A percentile compares a stretch with the other conserved stretches of the same genome.
Conservation (phyloP, 345 rosid species). For the Linum usitatissimum region DNA sequence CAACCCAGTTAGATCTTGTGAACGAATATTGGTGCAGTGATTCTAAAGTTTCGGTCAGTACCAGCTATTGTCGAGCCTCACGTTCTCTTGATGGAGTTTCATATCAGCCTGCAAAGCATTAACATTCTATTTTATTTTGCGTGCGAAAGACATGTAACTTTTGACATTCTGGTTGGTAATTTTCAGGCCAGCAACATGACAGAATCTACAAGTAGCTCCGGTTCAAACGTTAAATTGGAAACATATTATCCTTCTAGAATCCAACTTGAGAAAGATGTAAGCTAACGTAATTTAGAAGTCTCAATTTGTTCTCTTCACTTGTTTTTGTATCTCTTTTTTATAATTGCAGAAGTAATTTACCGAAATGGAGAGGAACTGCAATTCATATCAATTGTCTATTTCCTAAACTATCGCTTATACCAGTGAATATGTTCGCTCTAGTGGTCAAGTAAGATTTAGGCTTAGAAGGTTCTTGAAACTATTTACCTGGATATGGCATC, state of each 20-base stretch:
- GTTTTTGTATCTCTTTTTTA: not conserved
- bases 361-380: not conserved
- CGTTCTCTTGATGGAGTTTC: not conserved
- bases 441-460: not conserved
- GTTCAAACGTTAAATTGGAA: conserved; percentile 21
- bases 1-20: conserved; percentile 20
- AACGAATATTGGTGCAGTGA: conserved; percentile 18
- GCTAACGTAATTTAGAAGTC: conserved; percentile 13
- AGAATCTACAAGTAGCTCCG: conserved; percentile 25
- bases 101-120: not conserved
- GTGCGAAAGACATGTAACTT: too few relatives aligned
- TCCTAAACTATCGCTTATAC: not conserved
- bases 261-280: conserved; percentile 80
- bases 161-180: not conserved
- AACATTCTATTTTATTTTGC: too few relatives aligned
- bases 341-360: not conserved
- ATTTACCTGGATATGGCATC: not conserved
- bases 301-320: not conserved
- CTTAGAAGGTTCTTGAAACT: not conserved
- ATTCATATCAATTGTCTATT: not conserved
- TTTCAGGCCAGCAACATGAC: conserved; percentile 32
- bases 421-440: too few relatives aligned
- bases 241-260: conserved; percentile 39
- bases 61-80: not conserved
- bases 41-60: conserved; percentile 33